Conservation (phyloP, 257 asterid genomes). For the Leptodermis oblonga region DNA sequence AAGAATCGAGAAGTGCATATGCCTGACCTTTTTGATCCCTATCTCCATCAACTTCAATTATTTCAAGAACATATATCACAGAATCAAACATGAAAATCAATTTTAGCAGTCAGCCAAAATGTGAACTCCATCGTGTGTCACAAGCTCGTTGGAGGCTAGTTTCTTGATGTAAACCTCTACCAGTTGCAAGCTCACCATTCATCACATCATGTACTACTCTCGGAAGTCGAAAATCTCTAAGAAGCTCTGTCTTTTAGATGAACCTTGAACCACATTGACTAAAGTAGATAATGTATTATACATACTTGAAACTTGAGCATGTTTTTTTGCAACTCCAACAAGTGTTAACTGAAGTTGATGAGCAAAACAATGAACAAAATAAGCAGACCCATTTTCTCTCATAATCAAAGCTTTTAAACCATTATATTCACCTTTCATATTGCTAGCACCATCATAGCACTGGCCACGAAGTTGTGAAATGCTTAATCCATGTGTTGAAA, state of each 20-base stretch:
- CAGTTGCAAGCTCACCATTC: background rate
- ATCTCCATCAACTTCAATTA: no score
- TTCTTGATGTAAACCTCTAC: background rate
- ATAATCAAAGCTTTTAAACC: background rate
- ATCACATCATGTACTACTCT: background rate
- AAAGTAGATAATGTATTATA: background rate
- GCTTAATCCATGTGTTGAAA: background rate
- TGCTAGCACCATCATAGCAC: no score
- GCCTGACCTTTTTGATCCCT: no score
- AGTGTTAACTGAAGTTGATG: background rate
- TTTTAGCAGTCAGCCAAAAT: background rate
- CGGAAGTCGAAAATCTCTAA: background rate
- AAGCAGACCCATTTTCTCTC: background rate
- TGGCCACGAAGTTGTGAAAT: no score
- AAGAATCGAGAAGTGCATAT: no score
- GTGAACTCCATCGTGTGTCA: background rate
- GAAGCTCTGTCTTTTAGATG: background rate
- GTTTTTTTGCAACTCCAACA: background rate
- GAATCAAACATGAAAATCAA: background rate
- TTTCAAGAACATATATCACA: background rate
- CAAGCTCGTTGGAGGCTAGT: constrained; percentile 1
- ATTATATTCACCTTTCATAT: no score
- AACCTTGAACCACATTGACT: background rate
- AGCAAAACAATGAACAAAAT: background rate
- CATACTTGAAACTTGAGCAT: background rate